Base-by-base conservation (phyloP, 495 filamentous ascomycete genomes). In the Entonaema liquescens region DNA sequence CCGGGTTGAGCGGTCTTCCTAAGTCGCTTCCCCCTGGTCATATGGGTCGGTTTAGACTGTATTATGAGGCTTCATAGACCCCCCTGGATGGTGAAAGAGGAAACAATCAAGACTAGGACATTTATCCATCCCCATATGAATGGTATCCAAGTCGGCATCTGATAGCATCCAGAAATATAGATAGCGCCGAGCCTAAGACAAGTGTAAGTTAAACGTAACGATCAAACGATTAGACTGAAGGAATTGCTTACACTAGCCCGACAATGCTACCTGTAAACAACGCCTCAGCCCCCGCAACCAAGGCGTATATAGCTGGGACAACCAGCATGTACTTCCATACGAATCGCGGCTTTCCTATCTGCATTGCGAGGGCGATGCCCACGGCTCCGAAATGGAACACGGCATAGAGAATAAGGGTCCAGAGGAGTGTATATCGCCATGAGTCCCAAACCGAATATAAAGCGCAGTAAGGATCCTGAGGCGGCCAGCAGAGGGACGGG, bases 101-200 rank as follows among this genome's bases (percentile, higher is more conserved):
- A 95, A 44, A 98, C 78, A 58, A 98, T 91, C 44, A 99, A 78
- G n/a, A 97, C 87, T 59, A 98, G 78, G 2, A 96, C 88, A 74
- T 94, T 97, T 76, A 97, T 90, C 70, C 92, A 84, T n/a, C 90
- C 91, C 95, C 95, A 99, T 56, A 96, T 85, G 74, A 97, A 93
- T 13, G 95, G 95, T 42, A 97, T 91, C 95, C 96, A 99, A 2
- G 95, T 98, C 58, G 93, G 96, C 95, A 98, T 97, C 68, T 88
- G 81, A 75, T 97, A 97, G 79, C 89, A 92, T 31, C 94, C 95
- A 15, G 93, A 88, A 69, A 91, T 88, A 74, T 98, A 99, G 49
- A 95, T 89, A 5, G 91, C 92, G 25, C 93, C 93, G 11, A 99
- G 86, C 56, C 95, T 98, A 50, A 11, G 8, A 38, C 72, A 71